These are phyloP conservation scores for Hymenoscyphus fructigenus DNA, from an alignment of 2,329 filamentous ascomycete genomes.

Conservation along the genomic window DNA sequence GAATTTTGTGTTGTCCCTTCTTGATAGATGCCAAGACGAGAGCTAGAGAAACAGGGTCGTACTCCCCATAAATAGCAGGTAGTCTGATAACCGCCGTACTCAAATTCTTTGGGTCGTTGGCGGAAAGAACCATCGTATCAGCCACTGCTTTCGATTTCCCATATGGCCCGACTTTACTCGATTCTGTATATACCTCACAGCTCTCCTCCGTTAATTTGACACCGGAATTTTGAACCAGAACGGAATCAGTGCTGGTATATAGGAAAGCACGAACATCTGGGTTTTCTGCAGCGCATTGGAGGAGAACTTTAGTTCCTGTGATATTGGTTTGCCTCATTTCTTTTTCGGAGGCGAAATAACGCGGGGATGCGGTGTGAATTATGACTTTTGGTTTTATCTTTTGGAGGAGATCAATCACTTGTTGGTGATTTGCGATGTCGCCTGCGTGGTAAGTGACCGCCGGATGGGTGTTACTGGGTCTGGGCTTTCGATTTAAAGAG, in stretches of 20 bases:
- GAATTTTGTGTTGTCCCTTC: conserved; percentile 47
- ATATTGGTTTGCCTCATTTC: conserved; percentile 36
- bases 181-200: conserved; percentile 26
- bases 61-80: conserved; percentile 38
- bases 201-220: conserved; percentile 29
- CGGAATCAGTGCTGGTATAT: conserved; percentile 37
- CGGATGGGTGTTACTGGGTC: conserved; percentile 10
- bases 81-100: conserved; percentile 26
- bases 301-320: conserved; percentile 34
- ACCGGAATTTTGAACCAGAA: conserved; percentile 33
- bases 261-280: conserved; percentile 34
- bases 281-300: conserved; percentile 27
- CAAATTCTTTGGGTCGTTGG: conserved; percentile 33
- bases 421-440: conserved; percentile 29
- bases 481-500: no score
- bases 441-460: conserved; percentile 32
- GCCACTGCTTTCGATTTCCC: conserved; percentile 38
- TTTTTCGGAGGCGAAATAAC: conserved; percentile 19
- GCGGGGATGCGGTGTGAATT: conserved; percentile 38
- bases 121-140: conserved; percentile 34
- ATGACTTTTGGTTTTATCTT: conserved; percentile 33
- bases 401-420: conserved; percentile 26
- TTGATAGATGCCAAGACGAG: conserved; percentile 9
- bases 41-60: conserved; percentile 16
- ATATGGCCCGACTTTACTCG: conserved; percentile 29